phyloP scores from a whole-genome alignment of 768 basidiomycete genomes.

The Scleroderma bovista region DNA sequence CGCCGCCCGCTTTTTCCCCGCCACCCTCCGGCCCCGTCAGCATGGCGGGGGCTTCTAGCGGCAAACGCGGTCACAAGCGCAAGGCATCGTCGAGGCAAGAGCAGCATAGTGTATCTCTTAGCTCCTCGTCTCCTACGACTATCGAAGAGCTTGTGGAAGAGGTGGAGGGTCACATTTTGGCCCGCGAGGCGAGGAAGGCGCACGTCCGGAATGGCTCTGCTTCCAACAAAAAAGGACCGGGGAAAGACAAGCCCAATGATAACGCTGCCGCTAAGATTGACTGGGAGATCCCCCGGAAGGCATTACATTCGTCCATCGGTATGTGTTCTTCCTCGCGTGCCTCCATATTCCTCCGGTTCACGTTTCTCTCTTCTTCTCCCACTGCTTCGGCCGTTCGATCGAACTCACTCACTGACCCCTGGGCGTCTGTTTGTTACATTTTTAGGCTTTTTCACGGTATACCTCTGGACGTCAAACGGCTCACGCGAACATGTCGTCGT shows the following conservation, averaged over 20 bases:
- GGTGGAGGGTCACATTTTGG: constrained; percentile 8
- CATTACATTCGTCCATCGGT: constrained; percentile 88
- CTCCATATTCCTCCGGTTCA: no score
- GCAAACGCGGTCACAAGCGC: constrained; percentile 24
- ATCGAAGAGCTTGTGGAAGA: constrained; percentile 24
- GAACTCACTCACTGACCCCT: background rate
- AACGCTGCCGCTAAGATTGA: constrained; percentile 39
- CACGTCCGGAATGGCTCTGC: constrained; percentile 5
- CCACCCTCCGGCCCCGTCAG: constrained; percentile 27
- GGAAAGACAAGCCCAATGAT: constrained; percentile 23
- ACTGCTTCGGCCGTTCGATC: background rate
- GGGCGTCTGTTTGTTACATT: no score
- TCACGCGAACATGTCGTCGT: constrained; percentile 49
- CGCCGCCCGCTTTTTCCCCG: constrained; percentile 23
- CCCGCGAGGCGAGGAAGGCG: constrained; percentile 15
- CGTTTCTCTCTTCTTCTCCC: no score
- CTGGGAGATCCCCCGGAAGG: constrained; percentile 89
- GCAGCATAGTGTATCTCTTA: constrained; percentile 7
- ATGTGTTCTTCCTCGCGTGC: constrained; percentile 23
- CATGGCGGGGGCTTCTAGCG: constrained; percentile 29
- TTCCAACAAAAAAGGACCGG: constrained; percentile 9
- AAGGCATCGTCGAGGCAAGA: constrained; percentile 19
- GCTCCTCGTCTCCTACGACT: constrained; percentile 5
- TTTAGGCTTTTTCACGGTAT: constrained; percentile 59
- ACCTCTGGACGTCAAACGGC: constrained; percentile 47